A percentile compares a stretch with the other conserved stretches of the same genome.
phyloP scores from a whole-genome alignment of 345 rosid species.

The Citrus cavaleriei region DNA sequence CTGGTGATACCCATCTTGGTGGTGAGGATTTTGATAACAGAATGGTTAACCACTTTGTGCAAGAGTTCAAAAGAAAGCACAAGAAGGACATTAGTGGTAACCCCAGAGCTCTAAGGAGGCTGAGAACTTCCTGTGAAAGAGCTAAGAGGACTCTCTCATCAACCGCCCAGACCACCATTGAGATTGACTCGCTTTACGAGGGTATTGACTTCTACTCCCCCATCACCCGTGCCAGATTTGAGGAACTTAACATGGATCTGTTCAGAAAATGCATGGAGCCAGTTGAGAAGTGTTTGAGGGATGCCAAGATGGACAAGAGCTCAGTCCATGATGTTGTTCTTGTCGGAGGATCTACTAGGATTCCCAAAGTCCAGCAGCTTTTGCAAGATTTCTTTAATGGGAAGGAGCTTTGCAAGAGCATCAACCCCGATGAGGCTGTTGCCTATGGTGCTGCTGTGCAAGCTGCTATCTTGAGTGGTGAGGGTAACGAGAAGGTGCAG shows the following conservation, averaged over 20 bases:
- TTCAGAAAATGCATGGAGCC: constrained; percentile 76
- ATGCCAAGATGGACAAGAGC: constrained; percentile 80
- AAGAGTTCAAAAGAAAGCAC: constrained; percentile 67
- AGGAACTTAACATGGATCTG: constrained; percentile 72
- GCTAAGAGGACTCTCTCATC: constrained; percentile 72
- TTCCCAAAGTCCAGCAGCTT: constrained; percentile 76
- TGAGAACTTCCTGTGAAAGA: constrained; percentile 70
- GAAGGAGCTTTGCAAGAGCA: constrained; percentile 79
- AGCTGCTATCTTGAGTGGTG: constrained; percentile 76
- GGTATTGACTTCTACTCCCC: constrained; percentile 71
- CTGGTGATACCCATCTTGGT: constrained; percentile 78
- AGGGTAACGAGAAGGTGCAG: constrained; percentile 85
- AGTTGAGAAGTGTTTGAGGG: constrained; percentile 63
- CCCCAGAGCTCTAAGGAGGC: constrained; percentile 75
- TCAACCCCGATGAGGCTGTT: constrained; percentile 84
- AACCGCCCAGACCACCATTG: constrained; percentile 69
- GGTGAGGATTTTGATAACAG: constrained; percentile 81
- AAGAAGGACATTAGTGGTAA: constrained; percentile 69
- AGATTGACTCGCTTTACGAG: constrained; percentile 68
- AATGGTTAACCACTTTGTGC: constrained; percentile 76
- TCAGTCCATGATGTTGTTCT: constrained; percentile 63
- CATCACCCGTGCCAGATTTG: constrained; percentile 65
- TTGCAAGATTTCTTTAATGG: constrained; percentile 77
- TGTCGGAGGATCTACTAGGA: constrained; percentile 78
- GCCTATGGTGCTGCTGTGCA: constrained; percentile 89